A percentile compares a stretch with the other conserved stretches of the same genome.
Conservation (phyloP, 2,329 filamentous ascomycete species). For the Venturia pyrina region DNA sequence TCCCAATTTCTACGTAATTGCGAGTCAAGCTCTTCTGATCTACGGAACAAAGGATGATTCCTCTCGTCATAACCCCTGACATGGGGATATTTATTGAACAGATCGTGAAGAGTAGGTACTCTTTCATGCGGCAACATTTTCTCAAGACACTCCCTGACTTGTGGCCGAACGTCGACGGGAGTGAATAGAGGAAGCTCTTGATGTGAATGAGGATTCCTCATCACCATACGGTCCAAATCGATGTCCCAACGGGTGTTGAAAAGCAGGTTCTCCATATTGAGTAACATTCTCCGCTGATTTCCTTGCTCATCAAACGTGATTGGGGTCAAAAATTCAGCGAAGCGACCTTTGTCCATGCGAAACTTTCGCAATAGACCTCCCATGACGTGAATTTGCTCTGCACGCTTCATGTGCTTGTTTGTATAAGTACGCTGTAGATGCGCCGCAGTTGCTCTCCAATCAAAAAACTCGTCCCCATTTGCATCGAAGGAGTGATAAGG, state of each 20-base stretch:
- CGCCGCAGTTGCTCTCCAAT: neutral
- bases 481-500: neutral
- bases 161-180: neutral
- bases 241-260: neutral
- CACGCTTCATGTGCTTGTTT: slow-evolving; percentile 1
- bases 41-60: neutral
- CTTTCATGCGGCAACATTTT: neutral
- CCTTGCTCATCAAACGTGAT: neutral
- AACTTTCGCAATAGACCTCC: neutral
- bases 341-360: slow-evolving; percentile 5
- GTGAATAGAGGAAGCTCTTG: neutral
- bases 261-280: neutral
- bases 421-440: neutral
- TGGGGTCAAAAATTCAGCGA: neutral
- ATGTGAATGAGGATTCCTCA: slow-evolving; percentile 1
- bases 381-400: slow-evolving; percentile 1
- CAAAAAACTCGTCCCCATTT: neutral
- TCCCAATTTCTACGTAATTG: neutral
- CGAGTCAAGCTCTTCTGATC: neutral
- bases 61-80: neutral
- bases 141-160: neutral
- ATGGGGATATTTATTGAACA: neutral
- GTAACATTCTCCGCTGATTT: neutral
- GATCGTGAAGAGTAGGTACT: neutral
- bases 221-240: neutral